Evolutionary conservation across 2,329 filamentous ascomycete species (phyloP), one percentile per base, ranked within the genome.

Genomic region (Pseudogymnoascus sp.): DNA sequence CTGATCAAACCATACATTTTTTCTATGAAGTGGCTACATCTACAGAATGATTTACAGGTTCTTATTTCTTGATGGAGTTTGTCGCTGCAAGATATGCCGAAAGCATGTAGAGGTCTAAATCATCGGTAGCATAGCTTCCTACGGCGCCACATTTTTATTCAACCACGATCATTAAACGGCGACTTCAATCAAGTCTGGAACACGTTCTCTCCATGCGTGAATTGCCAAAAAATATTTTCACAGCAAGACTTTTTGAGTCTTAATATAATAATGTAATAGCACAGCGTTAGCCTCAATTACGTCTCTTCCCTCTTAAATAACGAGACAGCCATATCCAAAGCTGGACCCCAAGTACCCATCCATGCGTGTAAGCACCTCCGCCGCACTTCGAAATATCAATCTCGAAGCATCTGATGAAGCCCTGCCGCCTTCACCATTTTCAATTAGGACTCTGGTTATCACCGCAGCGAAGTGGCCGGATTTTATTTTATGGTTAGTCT

Each of bases 271-370:
- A 43, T 28, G 14, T 25, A 6, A 47, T 25, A 47, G 9, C 6
- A n/a, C n/a, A 47, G 9, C 6, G 9, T 47, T 8, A 5, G 41
- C n/a, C 41, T 28, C 14, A 28, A 28, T 47, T 60, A 33, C 41
- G 65, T 61, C 57, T 69, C 65, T 16, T 65, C 63, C 28, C 64
- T 60, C 30, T 62, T 60, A 54, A 66, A 63, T 50, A 68, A 36
- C 35, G 66, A 39, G 35, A 66, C 36, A 8, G 67, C 67, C 60
- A 68, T 37, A 61, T 67, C 67, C 36, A 68, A 47, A 30, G 64
- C 60, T 2, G 62, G 63, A 35, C 64, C 66, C 67, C 66, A 69
- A 58, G 67, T 69, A 2, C 65, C 66, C 33, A 66, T 39, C 7
- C 59, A 38, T 38, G 41, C 41, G 50, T 20, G 61, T 68, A 36